A percentile compares a stretch with the other conserved stretches of the same genome.
Conservation (phyloP, 2,329 filamentous ascomycete species). For the Dothideomycetes sp. region DNA sequence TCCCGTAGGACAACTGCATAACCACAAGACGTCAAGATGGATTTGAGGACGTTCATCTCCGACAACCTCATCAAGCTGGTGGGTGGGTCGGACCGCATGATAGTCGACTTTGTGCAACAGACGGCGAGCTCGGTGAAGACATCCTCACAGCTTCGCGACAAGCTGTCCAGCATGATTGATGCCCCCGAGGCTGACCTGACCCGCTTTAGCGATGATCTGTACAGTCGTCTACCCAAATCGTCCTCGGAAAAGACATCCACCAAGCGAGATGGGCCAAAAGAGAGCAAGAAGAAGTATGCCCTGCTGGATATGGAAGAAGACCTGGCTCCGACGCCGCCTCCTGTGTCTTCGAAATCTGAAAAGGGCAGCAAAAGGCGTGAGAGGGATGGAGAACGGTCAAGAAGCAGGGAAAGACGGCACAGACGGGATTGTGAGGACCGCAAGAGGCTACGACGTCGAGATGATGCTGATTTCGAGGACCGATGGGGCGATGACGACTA, state of each 20-base stretch:
- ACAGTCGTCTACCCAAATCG: conserved; percentile 17
- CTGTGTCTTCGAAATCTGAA: conserved; percentile 12
- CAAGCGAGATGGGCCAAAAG: conserved; percentile 16
- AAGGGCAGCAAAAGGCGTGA: conserved; percentile 20
- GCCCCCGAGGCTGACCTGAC: conserved; percentile 33
- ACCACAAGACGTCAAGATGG: too few species aligned
- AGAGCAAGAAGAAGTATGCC: conserved; percentile 39
- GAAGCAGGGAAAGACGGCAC: conserved; percentile 24
- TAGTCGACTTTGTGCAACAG: conserved; percentile 46
- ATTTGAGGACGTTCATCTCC: conserved; percentile 28
- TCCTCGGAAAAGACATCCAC: conserved; percentile 3
- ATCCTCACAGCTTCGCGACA: conserved; percentile 35
- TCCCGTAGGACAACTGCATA: too few species aligned
- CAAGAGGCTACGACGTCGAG: conserved; percentile 41
- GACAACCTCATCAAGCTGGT: conserved; percentile 42
- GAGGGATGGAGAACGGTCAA: conserved; percentile 20
- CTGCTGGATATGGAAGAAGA: conserved; percentile 44
- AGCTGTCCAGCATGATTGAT: conserved; percentile 42
- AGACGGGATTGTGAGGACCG: conserved; percentile 8
- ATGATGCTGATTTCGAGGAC: conserved; percentile 55
- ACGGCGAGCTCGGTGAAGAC: conserved; percentile 42
- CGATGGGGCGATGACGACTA: conserved; percentile 72
- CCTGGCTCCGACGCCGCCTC: conserved; percentile 15
- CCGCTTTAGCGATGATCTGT: conserved; percentile 38
- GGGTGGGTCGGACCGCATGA: conserved; percentile 44